phyloP scores from a whole-genome alignment of 331 rosid genomes.

The Rhamnella rubrinervis region DNA sequence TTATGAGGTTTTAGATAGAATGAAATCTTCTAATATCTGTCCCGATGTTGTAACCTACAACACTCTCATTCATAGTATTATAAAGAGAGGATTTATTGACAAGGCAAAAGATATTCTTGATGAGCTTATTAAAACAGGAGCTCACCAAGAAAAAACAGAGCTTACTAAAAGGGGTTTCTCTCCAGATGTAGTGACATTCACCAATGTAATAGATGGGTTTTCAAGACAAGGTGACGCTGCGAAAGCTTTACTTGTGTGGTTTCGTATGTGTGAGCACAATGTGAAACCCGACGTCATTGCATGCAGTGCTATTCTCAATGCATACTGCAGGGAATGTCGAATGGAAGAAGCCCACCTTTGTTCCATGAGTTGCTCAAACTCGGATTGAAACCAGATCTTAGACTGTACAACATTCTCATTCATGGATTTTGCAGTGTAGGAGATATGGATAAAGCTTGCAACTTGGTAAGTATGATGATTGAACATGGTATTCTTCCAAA shows the following conservation, averaged over 20 bases:
- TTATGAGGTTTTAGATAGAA: constrained; percentile 29
- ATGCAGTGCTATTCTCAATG: constrained; percentile 39
- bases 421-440: constrained; percentile 39
- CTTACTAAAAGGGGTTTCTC: constrained; percentile 36
- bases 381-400: constrained; percentile 31
- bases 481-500: constrained; percentile 32
- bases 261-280: constrained; percentile 31
- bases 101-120: constrained; percentile 34
- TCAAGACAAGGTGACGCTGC: constrained; percentile 34
- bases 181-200: constrained; percentile 37
- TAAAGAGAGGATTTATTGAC: constrained; percentile 29
- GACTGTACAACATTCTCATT: constrained; percentile 34
- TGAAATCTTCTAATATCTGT: constrained; percentile 23
- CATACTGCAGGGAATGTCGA: constrained; percentile 31
- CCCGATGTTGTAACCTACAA: constrained; percentile 41
- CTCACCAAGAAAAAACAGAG: constrained; percentile 3
- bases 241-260: constrained; percentile 41
- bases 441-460: constrained; percentile 32
- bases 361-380: constrained; percentile 31
- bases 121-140: constrained; percentile 36
- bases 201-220: constrained; percentile 32
- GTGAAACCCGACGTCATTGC: constrained; percentile 46
- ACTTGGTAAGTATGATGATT: constrained; percentile 31
- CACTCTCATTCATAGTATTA: constrained; percentile 39
- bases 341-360: constrained; percentile 35